Base-by-base conservation (phyloP, 129 eudicot species). In the Glebionis coronaria region DNA sequence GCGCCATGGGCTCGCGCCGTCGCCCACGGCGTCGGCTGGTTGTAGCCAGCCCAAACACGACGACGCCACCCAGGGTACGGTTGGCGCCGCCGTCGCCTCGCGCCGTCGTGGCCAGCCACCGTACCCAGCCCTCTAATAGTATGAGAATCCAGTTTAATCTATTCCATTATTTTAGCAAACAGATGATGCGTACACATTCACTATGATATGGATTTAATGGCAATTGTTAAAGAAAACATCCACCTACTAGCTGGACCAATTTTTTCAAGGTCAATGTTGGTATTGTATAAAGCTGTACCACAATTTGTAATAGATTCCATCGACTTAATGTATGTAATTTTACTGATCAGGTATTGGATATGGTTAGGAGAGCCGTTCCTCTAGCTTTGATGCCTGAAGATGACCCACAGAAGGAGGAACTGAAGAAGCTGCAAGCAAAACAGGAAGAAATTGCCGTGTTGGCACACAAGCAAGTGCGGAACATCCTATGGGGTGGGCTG, bases 401-500 rank as follows among this genome's bases (percentile, higher is more conserved):
- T 47, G 95, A 91, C 67, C 88, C 95, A 0, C 40, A 69, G 9
- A 73, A 80, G 57, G 79, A 85, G 2, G 95, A 91, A 51, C 74
- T 91, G 11, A 79, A 72, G 65, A 77, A 27, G 57, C 81, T 85
- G 49, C 86, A 81, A 65, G 87, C 81, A 61, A 79, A 77, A 74
- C 87, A 84, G 66, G 88, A 83, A 3, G 81, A 81, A 50, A 84
- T 87, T 1, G 95, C 87, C 13, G 55, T 15, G 74, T 72, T 78
- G 59, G 97, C 97, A 9, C 95, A 83, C 63, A 91, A 74, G 76
- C 97, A 91, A 63, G 97, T 87, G 5, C 81, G 88, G 1, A 69
- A 79, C 35, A 79, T 91, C 31, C 79, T 91, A 10, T 91, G 95
- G 93, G 72, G 81, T 4, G 95, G 97, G 1, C 79, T 91, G 14